Evolutionary conservation across 805 yeast species (phyloP), one percentile per base, ranked within the genome.

Genomic region (Suhomyces canberraensis): DNA sequence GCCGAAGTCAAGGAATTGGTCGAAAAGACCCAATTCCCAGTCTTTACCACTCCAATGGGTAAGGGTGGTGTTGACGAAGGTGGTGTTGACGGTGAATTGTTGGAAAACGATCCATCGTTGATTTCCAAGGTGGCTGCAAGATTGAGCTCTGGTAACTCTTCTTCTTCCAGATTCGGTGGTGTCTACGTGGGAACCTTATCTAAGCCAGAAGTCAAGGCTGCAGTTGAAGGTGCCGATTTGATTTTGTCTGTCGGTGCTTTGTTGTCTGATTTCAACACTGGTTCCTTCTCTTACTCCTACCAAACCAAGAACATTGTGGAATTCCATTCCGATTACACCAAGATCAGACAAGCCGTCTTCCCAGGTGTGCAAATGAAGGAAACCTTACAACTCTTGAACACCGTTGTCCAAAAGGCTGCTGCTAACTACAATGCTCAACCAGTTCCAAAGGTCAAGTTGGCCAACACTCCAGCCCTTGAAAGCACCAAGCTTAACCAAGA

Each of bases 11-110:
- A 64, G 44, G 63, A 71, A 49, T 73, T 86, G 56, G 81, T 82
- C 34, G 75, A 76, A 39, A 58, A 66, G 41, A 84, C 95, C 33
- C 78, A 82, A 59, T 85, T 79, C 79, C 91, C 93, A 31, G 81
- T 83, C 33, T 86, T 78, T 62, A 82, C 82, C 39, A 87, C 95
- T 36, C 95, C 95, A 51, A 84, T 86, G 93, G 95, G 95, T 64
- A 86, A 86, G 64, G 83, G 88, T 42, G 71, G 78, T 17, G 77
- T 85, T 50, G 79, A 83, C 61, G 95, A 86, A 65, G 58, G 62
- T 37, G 64, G 66, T 40, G 60, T 60, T 22, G 47, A 50, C 39
- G 62, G 60, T 13, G 56, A 50, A 22, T 29, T 53, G 38, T 35
- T 43, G 27, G 50, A 46, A 17, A 49, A 56, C 18, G 61, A 58